These are phyloP conservation scores for Iberis amara DNA, from an alignment of 441 rosid genomes.

Conservation along the genomic window DNA sequence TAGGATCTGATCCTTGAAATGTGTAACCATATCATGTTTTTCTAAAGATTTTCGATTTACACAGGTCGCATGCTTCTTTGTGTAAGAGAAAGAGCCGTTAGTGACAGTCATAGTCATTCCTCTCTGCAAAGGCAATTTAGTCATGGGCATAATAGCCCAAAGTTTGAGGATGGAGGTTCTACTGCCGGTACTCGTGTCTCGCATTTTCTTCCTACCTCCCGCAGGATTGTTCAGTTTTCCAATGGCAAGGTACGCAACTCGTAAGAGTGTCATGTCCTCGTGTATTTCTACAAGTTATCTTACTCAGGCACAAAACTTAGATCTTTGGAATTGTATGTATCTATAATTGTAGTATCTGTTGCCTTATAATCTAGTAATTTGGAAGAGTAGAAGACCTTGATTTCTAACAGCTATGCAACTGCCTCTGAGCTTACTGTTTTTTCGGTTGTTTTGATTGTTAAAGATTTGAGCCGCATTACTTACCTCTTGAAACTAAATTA, in stretches of 20 bases:
- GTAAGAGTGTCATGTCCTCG: not conserved
- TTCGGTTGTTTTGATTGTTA: not conserved
- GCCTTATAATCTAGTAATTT: slow-evolving; percentile 6
- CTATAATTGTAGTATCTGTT: not conserved
- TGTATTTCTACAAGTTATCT: not conserved
- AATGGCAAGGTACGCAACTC: slow-evolving; percentile 63
- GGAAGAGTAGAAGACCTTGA: slow-evolving; percentile 6
- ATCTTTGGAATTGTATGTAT: slow-evolving; percentile 6
- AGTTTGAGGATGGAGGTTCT: slow-evolving; percentile 30
- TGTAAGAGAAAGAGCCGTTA: slow-evolving; percentile 36
- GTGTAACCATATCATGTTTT: slow-evolving; percentile 5
- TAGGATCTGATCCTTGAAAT: not conserved
- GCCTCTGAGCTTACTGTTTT: slow-evolving; percentile 6
- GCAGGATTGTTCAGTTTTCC: slow-evolving; percentile 88
- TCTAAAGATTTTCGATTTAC: slow-evolving; percentile 2
- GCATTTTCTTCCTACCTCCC: slow-evolving; percentile 90
- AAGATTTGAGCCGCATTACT: slow-evolving; percentile 2
- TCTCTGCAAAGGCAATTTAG: slow-evolving; percentile 38
- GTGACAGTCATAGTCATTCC: slow-evolving; percentile 33
- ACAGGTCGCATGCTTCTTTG: slow-evolving; percentile 81
- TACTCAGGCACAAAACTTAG: not conserved
- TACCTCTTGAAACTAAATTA: not conserved
- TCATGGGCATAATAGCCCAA: slow-evolving; percentile 33
- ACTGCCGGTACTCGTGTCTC: slow-evolving; percentile 43
- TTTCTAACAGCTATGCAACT: slow-evolving; percentile 7